These are phyloP conservation scores for Tylopilus sp. DNA, from an alignment of 1,284 basidiomycete genomes.

Conservation along the genomic window DNA sequence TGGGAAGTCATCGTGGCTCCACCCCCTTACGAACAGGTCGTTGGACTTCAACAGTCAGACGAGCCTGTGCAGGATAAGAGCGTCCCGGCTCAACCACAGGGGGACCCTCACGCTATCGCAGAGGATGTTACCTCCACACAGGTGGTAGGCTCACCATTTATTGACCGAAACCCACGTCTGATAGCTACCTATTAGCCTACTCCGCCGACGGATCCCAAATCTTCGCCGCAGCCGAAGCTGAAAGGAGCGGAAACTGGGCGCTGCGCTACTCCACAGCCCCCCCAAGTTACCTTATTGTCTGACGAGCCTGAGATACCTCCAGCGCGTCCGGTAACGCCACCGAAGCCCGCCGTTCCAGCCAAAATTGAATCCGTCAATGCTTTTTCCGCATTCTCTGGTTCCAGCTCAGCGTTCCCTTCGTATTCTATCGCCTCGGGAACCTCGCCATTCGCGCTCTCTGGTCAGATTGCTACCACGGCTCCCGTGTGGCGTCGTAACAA, in stretches of 20 bases:
- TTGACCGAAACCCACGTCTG: conserved; percentile 6
- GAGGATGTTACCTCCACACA: conserved; percentile 5
- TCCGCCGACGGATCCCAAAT: neutral
- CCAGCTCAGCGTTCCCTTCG: conserved; percentile 40
- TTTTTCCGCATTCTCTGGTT: conserved; percentile 45
- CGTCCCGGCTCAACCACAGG: neutral
- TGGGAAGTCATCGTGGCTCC: conserved; percentile 33
- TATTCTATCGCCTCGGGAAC: conserved; percentile 26
- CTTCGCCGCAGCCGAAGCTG: conserved; percentile 4
- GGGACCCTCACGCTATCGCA: neutral
- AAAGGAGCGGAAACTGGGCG: conserved; percentile 11
- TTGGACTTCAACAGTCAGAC: conserved; percentile 10
- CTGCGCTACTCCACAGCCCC: conserved; percentile 15
- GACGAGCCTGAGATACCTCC: conserved; percentile 17
- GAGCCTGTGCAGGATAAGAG: conserved; percentile 11
- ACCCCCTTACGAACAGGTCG: conserved; percentile 28
- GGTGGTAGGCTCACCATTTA: conserved; percentile 17
- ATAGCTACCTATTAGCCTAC: conserved; percentile 16
- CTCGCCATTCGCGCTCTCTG: conserved; percentile 25
- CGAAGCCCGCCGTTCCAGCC: conserved; percentile 6
- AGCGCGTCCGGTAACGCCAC: conserved; percentile 17
- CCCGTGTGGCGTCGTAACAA: conserved; percentile 27
- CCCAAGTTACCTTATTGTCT: neutral
- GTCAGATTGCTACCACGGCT: conserved; percentile 11
- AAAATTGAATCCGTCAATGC: conserved; percentile 22